Base-by-base conservation (phyloP, 805 yeast species). In the Brettanomyces sp. region DNA sequence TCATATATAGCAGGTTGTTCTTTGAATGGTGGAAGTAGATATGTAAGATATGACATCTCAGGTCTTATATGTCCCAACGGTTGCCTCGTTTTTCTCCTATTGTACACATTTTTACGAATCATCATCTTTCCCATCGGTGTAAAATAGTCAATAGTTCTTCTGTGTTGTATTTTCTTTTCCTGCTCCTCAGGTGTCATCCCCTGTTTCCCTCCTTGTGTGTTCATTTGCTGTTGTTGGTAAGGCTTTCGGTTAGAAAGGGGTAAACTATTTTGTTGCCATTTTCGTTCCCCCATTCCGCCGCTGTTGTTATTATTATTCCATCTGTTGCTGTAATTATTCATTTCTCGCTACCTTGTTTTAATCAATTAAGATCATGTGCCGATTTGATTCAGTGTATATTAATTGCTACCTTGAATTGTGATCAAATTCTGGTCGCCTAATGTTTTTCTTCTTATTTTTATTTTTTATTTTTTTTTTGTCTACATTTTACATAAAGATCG, bases 101-200 rank as follows among this genome's bases (percentile, higher is more conserved):
- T 68, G 38, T 64, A 73, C 42, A 59, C 73, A 65, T 55, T 77
- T 62, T 60, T 74, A 55, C 57, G 74, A 48, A 63, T 66, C 59
- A 66, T 71, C 74, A 85, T 80, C 49, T 85, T 65, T 3, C 87
- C 85, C 73, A 81, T 73, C 24, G 82, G 75, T 46, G 83, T 79
- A 11, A 89, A 90, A 63, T 82, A 85, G 60, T 86, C 95, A 5
- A 83, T 79, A 3, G 88, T 82, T 58, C 89, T 70, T 56, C 91
- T 68, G 52, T 78, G 76, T 13, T 54, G 55, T 12, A 52, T 41
- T 28, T 52, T 57, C 43, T 36, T 50, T 38, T 35, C 37, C 13
- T 33, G 30, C 23, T 47, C 54, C 18, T 52, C 53, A 7, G 32
- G 32, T 7, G 32, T 28, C 32, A 28, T 7, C 32, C 32, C 32